Conservation (phyloP, 805 yeast genomes). For the Grigorovia yakushimaensis region DNA sequence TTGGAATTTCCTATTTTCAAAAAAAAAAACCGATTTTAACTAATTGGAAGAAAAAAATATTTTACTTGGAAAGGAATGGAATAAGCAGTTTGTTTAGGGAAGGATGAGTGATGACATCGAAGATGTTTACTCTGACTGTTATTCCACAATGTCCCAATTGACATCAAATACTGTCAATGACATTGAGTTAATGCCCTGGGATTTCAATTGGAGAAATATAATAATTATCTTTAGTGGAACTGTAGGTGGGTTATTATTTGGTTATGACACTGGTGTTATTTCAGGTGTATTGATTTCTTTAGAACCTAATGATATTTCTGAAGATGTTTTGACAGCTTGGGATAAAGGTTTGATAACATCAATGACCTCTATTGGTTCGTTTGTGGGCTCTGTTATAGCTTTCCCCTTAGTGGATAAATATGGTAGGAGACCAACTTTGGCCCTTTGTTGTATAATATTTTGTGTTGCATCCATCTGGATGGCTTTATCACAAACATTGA, state of each 20-base stretch:
- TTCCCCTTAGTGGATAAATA: slow-evolving; percentile 40
- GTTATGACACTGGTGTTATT: slow-evolving; percentile 57
- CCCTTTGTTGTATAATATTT: slow-evolving; percentile 38
- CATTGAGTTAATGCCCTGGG: slow-evolving; percentile 22
- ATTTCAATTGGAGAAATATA: slow-evolving; percentile 13
- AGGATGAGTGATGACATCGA: slow-evolving; percentile 9
- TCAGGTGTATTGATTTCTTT: slow-evolving; percentile 47
- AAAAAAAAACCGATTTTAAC: neutral
- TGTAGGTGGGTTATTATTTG: slow-evolving; percentile 53
- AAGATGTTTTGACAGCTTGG: slow-evolving; percentile 26
- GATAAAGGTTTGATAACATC: slow-evolving; percentile 36
- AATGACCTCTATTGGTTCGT: slow-evolving; percentile 45
- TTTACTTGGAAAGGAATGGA: no score
- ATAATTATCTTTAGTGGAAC: slow-evolving; percentile 31
- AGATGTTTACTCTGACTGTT: slow-evolving; percentile 24
- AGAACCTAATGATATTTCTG: slow-evolving; percentile 31
- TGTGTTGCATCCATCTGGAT: slow-evolving; percentile 42
- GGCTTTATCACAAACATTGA: slow-evolving; percentile 33
- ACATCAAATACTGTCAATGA: slow-evolving; percentile 22
- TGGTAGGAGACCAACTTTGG: slow-evolving; percentile 34
- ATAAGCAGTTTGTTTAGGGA: no score
- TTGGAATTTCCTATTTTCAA: neutral
- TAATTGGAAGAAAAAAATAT: no score
- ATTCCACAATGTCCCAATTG: slow-evolving; percentile 21
- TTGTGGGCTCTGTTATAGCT: slow-evolving; percentile 42